Evolutionary conservation across 1,284 basidiomycete genomes (phyloP).

Genomic region (Takashimella tepidaria): DNA sequence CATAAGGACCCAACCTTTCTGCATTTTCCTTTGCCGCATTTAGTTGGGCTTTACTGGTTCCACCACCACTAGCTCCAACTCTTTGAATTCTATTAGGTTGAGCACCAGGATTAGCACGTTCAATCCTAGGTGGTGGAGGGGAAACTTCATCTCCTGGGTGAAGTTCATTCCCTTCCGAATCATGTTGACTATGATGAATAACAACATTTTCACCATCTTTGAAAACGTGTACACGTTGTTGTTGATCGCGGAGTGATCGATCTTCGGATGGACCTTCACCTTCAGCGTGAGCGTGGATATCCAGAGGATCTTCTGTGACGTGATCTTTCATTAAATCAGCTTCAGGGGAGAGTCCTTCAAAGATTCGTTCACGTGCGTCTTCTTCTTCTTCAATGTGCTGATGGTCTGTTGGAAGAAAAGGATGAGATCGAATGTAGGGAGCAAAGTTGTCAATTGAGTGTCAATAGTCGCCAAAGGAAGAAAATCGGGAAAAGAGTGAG

Average conservation of each 20-base stretch:
- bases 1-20: conserved; percentile 12
- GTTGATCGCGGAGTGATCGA: too few species aligned
- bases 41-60: conserved; percentile 23
- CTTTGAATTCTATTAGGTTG: conserved; percentile 21
- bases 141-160: conserved; percentile 24
- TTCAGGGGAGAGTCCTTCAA: conserved; percentile 36
- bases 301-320: conserved; percentile 40
- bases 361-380: conserved; percentile 52
- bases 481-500: neutral
- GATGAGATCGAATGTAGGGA: neutral
- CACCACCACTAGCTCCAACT: neutral
- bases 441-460: neutral
- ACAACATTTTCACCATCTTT: too few species aligned
- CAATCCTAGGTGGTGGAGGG: conserved; percentile 14
- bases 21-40: conserved; percentile 15
- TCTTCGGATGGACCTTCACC: conserved; percentile 26
- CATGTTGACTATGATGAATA: too few species aligned
- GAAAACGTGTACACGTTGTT: too few species aligned
- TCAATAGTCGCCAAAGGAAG: too few species aligned
- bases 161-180: neutral
- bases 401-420: conserved; percentile 57
- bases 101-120: conserved; percentile 24
- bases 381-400: conserved; percentile 76
- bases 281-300: conserved; percentile 35
- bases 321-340: conserved; percentile 41